Conservation (phyloP, 352 stramenopile genomes). For the Pythium apleroticum region DNA sequence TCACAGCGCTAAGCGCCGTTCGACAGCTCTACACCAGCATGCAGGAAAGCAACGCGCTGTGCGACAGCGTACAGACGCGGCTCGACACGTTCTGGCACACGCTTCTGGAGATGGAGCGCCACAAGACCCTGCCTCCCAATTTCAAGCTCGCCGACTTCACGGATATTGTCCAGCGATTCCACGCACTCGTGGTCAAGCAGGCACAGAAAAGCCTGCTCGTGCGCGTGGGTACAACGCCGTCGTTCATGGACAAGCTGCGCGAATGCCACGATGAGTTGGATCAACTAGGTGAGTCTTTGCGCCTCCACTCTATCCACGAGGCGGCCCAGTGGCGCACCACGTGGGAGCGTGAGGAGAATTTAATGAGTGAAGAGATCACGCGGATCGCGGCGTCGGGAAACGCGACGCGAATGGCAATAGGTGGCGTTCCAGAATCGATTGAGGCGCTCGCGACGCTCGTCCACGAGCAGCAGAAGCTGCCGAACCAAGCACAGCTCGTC, state of each 20-base stretch:
- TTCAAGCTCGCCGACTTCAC: slow-evolving; percentile 27
- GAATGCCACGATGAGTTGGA: slow-evolving; percentile 25
- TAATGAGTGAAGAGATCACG: slow-evolving; percentile 15
- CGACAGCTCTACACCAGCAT: slow-evolving; percentile 15
- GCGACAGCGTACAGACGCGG: slow-evolving; percentile 18
- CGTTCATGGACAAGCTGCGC: slow-evolving; percentile 18
- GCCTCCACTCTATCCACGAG: slow-evolving; percentile 8
- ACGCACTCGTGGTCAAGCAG: slow-evolving; percentile 24
- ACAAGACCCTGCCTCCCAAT: slow-evolving; percentile 5
- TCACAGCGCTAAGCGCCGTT: slow-evolving; percentile 14
- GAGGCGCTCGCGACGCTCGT: slow-evolving; percentile 21
- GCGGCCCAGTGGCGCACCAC: slow-evolving; percentile 12
- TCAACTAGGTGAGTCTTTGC: slow-evolving; percentile 17
- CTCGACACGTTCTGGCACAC: slow-evolving; percentile 15
- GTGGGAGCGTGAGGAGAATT: slow-evolving; percentile 18
- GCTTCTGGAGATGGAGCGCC: slow-evolving; percentile 18
- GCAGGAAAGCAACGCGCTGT: slow-evolving; percentile 21
- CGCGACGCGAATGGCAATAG: slow-evolving; percentile 10
- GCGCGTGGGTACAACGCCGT: slow-evolving; percentile 18
- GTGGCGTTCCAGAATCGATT: slow-evolving; percentile 7
- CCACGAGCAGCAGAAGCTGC: slow-evolving; percentile 15
- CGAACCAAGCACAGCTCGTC: slow-evolving; percentile 17
- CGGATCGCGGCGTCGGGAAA: slow-evolving; percentile 14
- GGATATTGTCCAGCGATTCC: slow-evolving; percentile 22
- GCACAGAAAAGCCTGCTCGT: slow-evolving; percentile 22